Evolutionary conservation across 1,139 yeast genomes (phyloP), one percentile per base, ranked within the genome.

Genomic region (Blastobotrys elegans): DNA sequence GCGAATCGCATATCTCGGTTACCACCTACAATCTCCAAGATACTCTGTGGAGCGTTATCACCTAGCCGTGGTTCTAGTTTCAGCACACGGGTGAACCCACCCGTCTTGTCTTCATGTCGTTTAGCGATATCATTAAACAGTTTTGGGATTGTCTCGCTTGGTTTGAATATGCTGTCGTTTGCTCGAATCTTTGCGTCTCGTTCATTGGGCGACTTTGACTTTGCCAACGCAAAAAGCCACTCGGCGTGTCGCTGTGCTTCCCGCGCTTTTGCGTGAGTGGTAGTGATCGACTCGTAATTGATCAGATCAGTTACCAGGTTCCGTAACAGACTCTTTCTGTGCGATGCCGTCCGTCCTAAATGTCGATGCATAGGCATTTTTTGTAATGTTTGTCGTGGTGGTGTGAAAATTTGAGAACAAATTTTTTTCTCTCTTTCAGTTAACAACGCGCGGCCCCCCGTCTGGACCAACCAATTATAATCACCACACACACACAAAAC

Each of bases 41-140:
- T 82, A 1, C 95, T 82, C 75, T 86, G 92, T 20, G 94, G 92
- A 0, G 97, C 96, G 55, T 83, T 84, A 64, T 94, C 98, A 56
- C 92, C 94, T 46, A 84, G 68, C 58, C 98, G 75, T 29, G 94
- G 89, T 65, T 92, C 97, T 54, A 94, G 72, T 58, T 79, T 82
- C 56, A 90, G 70, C 50, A 90, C 79, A 55, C 98, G 77, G 13
- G 97, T 89, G 70, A 83, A 92, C 1, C 97, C 97, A 53, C 88
- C 86, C 0, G 69, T 64, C 66, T 96, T 76, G 29, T 68, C 61
- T 7, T 72, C 64, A 62, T 85, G 90, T 56, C 96, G 74, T 35
- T 75, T 69, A 2, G 79, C 77, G 40, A 89, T 71, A 43, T 80
- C 89, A 14, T 73, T 75, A 51, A 85, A 72, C 40, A 92, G 69